Evolutionary conservation across 179 eudicot genomes (phyloP), one percentile per base, ranked within the genome.

Genomic region (Spergularia azorica): DNA sequence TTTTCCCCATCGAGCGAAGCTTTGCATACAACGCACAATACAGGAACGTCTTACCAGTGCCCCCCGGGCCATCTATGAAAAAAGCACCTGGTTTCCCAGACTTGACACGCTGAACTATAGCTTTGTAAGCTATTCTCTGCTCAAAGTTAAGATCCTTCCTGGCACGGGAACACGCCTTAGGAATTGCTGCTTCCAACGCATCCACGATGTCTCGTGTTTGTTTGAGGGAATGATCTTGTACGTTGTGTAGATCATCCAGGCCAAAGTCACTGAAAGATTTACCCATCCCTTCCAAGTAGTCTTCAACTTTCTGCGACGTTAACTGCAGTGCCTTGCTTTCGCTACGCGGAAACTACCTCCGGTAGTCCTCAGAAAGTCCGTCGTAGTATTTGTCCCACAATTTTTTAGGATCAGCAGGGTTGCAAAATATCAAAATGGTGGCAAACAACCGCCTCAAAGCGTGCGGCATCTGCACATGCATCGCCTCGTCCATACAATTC

Each of bases 391-490:
- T 11, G 1, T 55, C 58, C 58, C 58, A 55, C 3, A 55, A 55
- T 0, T 55, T n/a, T 3, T 4, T 10, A 55, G 58, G 58, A 6
- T 55, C 16, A 5, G 14, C 13, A 3, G 58, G 58, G 5, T 2
- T 12, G 16, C 58, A 12, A 0, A 55, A 55, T 0, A 55, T 15
- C 0, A 55, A n/a, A 12, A 55, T 15, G 16, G 5, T 55, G 5
- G 58, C 58, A 55, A 55, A 55, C 17, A 55, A 13, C 16, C 58
- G 12, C 5, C 58, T 1, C 0, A 55, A n/a, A 0, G 58, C 58
- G 2, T 2, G n/a, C 1, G 82, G 77, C 77, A 82, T 71, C 52
- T 71, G 59, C 21, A 74, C 67, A 3, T 43, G 3, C 9, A 20
- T 46, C 12, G 77, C 82, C 17, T 82, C 82, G 0, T 26, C 5